Evolutionary conservation across 306 rosid genomes (phyloP), one percentile per base, ranked within the genome.

Genomic region (Citrullus amarus): DNA sequence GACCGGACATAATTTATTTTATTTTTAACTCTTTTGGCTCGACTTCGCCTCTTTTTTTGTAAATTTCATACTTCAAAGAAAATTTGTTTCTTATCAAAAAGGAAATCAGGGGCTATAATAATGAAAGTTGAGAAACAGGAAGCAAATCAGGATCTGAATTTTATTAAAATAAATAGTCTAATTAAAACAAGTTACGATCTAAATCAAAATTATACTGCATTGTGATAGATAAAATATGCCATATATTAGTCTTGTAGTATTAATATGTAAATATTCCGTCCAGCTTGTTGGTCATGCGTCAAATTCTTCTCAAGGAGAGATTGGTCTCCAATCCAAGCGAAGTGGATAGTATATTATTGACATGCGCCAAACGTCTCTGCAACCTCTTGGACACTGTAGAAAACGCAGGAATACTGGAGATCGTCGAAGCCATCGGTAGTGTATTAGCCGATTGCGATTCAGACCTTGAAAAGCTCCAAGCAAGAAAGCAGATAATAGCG

Each of bases 261-360:
- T 30, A 30, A 51, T 51, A 2, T 51, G 9, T 51, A 50, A 50
- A 30, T 72, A 8, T 16, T 32, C n/a, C 51, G 28, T 16, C 28
- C 84, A 84, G 87, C 81, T 43, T 81, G 51, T 58, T 84, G 78
- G 67, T 84, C 65, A 77, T 81, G 55, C 87, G 79, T 2, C 84
- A 81, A 69, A 81, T 74, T 18, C 80, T 84, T 48, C 20, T 67
- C 56, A 58, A 76, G 25, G 87, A 81, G 81, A 84, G 73, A 66
- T 57, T 79, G 20, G 80, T 71, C 28, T 65, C 80, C 28, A 38
- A 18, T 74, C 80, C 76, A 4, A 62, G 25, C 5, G 80, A 80
- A 25, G 39, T 84, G 44, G 87, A 79, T 13, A 58, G 36, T 34
- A 73, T 78, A 18, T 34, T 77, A 75, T 73, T 80, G 14, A 59